Conservation (phyloP, 1,139 yeast genomes). For the Kurtzmaniella quercitrusa region DNA sequence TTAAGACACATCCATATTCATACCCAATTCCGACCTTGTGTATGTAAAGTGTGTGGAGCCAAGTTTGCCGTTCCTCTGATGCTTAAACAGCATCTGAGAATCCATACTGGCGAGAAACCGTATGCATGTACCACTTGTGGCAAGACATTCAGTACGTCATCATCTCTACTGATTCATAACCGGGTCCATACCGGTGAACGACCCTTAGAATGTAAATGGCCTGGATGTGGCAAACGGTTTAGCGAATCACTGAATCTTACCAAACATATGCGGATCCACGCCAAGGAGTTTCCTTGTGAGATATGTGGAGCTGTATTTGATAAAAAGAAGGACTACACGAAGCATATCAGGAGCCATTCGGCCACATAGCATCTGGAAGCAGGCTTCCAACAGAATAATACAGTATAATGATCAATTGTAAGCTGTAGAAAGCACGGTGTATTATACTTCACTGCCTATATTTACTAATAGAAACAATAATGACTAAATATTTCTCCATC, state of each 20-base stretch:
- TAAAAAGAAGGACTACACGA: slow-evolving; percentile 33
- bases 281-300: slow-evolving; percentile 46
- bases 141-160: slow-evolving; percentile 50
- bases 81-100: slow-evolving; percentile 71
- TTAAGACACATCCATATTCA: slow-evolving; percentile 85
- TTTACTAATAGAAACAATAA: no score
- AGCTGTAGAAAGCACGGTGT: no score
- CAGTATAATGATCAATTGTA: not conserved
- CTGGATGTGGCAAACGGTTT: slow-evolving; percentile 79
- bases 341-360: slow-evolving; percentile 22
- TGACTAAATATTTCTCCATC: no score
- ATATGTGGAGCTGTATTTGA: slow-evolving; percentile 51
- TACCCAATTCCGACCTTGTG: slow-evolving; percentile 75
- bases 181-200: slow-evolving; percentile 58
- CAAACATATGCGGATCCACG: slow-evolving; percentile 77
- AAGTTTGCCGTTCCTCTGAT: slow-evolving; percentile 65
- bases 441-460: no score
- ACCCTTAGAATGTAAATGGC: slow-evolving; percentile 75
- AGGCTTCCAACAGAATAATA: not conserved
- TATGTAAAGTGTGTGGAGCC: slow-evolving; percentile 64
- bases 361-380: not conserved
- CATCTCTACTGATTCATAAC: slow-evolving; percentile 50
- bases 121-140: slow-evolving; percentile 45
- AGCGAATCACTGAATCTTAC: slow-evolving; percentile 86
- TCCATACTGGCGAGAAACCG: slow-evolving; percentile 82